Percentiles rank a stretch among this genome's conserved stretches.
Evolutionary conservation across 1,284 basidiomycete species (phyloP).

Genomic region (Cryptococcus maquisensis): DNA sequence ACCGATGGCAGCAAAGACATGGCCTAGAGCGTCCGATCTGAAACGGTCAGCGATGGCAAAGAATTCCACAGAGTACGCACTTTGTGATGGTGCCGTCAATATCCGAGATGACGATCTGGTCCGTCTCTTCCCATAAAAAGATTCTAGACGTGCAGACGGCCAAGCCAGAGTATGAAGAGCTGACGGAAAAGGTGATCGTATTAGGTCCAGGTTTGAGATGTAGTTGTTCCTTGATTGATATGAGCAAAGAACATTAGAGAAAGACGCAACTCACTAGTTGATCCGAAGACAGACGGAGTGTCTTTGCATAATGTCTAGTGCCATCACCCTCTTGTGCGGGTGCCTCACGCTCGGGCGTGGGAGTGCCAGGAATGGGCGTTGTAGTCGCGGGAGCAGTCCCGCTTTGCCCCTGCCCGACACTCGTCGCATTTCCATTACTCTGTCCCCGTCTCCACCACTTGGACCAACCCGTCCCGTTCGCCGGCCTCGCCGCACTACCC

Average conservation of each 20-base stretch:
- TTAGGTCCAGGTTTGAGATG: conserved; percentile 86
- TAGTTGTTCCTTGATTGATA: conserved; percentile 64
- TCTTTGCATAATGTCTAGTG: conserved; percentile 72
- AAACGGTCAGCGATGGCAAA: background rate
- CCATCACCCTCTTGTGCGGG: background rate
- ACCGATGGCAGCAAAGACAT: conserved; percentile 97
- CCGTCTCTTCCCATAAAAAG: conserved; percentile 90
- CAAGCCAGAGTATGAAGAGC: conserved; percentile 72
- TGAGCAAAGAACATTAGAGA: background rate
- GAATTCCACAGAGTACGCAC: conserved; percentile 51
- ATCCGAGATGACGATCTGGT: conserved; percentile 90
- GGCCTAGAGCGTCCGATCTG: conserved; percentile 94
- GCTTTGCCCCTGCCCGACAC: background rate
- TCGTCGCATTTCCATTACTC: background rate
- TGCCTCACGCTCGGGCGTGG: background rate
- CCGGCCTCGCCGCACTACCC: too few relatives aligned
- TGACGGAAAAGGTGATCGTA: conserved; percentile 86
- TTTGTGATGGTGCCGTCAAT: conserved; percentile 99
- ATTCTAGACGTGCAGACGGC: conserved; percentile 88
- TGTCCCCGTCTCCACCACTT: conserved; percentile 42
- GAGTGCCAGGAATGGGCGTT: background rate
- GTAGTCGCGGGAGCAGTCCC: conserved; percentile 3
- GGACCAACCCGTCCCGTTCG: conserved; percentile 41
- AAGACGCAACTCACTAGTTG: conserved; percentile 59
- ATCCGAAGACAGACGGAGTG: conserved; percentile 77